These are phyloP conservation scores for Eucalyptus viminalis DNA, from an alignment of 345 rosid species.

Conservation along the genomic window DNA sequence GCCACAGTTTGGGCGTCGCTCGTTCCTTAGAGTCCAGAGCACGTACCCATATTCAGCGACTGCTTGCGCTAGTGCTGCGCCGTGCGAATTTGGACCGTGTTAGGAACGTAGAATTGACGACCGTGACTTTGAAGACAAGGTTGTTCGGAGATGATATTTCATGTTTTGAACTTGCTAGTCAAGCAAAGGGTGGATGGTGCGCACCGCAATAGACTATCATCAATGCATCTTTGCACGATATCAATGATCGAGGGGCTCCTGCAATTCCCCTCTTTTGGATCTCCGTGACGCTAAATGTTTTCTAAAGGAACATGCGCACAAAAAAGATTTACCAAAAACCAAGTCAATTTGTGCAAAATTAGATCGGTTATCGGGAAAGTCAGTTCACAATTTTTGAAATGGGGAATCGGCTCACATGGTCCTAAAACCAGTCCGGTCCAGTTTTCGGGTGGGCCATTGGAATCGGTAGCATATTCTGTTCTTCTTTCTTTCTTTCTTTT, in stretches of 20 bases:
- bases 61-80: neutral
- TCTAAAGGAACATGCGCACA: neutral
- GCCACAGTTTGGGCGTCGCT: neutral
- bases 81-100: neutral
- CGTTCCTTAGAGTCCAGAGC: neutral
- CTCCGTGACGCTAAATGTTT: neutral
- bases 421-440: fast-evolving
- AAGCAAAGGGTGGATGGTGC: neutral
- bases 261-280: neutral
- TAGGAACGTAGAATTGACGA: neutral
- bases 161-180: neutral
- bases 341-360: neutral
- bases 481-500: fast-evolving
- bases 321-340: neutral
- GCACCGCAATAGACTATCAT: neutral
- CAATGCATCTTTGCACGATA: neutral
- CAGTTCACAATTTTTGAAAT: neutral
- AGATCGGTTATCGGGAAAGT: fast-evolving
- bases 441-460: fast-evolving
- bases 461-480: neutral
- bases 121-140: neutral
- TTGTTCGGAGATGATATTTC: neutral
- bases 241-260: neutral
- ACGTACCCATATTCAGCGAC: neutral
- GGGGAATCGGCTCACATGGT: neutral